Conservation (phyloP, 192 early-diverging fungal genomes). For the Podila minutissima region DNA sequence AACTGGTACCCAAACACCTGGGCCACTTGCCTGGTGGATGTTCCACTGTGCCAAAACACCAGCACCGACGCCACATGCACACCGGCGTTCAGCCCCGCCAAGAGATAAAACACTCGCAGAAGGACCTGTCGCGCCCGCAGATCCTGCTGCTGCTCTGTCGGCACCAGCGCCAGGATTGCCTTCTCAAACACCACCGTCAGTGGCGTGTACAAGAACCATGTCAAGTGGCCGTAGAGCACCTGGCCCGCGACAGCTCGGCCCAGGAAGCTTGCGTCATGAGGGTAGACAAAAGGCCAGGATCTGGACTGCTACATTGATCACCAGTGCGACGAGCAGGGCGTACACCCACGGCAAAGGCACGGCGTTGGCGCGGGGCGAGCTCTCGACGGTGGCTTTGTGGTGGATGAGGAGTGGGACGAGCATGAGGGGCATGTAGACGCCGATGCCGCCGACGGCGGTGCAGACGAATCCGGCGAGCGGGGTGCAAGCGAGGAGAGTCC, state of each 20-base stretch:
- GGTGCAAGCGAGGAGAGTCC: conserved; percentile 6
- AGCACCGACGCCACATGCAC: neutral
- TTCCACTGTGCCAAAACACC: neutral
- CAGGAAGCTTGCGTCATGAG: neutral
- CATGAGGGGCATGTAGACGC: conserved; percentile 6
- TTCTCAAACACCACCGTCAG: conserved; percentile 4
- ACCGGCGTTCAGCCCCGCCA: conserved; percentile 4
- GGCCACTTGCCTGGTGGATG: neutral
- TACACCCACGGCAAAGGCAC: conserved; percentile 10
- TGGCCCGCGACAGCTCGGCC: too few species aligned
- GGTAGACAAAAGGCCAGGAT: neutral
- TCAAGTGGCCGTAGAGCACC: neutral
- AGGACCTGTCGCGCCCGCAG: neutral
- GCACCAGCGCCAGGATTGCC: neutral
- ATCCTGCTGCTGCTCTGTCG: neutral
- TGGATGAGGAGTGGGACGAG: conserved; percentile 10
- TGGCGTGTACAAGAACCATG: conserved; percentile 14
- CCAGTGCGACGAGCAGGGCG: neutral
- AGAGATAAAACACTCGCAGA: neutral
- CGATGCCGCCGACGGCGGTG: conserved; percentile 8
- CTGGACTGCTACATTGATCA: neutral
- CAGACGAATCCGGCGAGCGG: conserved; percentile 6
- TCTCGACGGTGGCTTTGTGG: neutral
- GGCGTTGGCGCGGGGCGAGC: neutral
- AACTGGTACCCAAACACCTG: conserved; percentile 3